Evolutionary conservation across 768 basidiomycete genomes (phyloP).

Genomic region (Russula sp.): DNA sequence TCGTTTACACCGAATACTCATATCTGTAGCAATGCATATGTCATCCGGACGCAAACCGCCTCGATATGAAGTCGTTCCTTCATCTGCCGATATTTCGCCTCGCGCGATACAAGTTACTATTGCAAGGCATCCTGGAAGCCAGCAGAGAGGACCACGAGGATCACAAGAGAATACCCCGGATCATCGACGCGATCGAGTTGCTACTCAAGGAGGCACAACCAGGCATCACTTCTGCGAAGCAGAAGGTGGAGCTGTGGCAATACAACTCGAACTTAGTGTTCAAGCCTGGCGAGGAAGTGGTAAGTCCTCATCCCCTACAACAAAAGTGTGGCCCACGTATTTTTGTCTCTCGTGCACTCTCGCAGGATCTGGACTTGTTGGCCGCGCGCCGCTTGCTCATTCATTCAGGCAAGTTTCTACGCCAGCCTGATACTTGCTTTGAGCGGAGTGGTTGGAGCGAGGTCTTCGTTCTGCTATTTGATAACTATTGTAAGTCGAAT

Average conservation of each 20-base stretch:
- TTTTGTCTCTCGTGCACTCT: constrained; percentile 24
- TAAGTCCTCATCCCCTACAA: constrained; percentile 26
- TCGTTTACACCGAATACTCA: neutral
- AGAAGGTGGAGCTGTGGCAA: constrained; percentile 83
- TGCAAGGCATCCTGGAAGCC: constrained; percentile 74
- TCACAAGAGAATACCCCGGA: constrained; percentile 72
- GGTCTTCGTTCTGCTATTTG: constrained; percentile 84
- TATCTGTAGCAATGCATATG: constrained; percentile 39
- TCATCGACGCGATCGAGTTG: constrained; percentile 79
- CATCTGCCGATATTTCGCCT: constrained; percentile 87
- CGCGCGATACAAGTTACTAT: constrained; percentile 78
- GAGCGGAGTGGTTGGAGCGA: constrained; percentile 90
- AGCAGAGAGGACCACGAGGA: constrained; percentile 75
- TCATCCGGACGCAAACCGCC: constrained; percentile 68
- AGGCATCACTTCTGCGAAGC: constrained; percentile 76
- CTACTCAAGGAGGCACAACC: constrained; percentile 84
- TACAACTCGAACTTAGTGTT: constrained; percentile 74
- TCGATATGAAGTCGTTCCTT: constrained; percentile 92
- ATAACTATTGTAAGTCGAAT: constrained; percentile 74
- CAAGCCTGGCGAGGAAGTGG: constrained; percentile 68
- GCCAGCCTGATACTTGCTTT: constrained; percentile 84
- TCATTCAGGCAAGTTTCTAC: constrained; percentile 71
- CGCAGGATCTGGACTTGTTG: constrained; percentile 80
- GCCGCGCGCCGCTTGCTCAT: constrained; percentile 78
- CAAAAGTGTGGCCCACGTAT: neutral